Evolutionary conservation across 176 grass and related monocot species (phyloP), one percentile per base, ranked within the genome.

Genomic region (Ampelocalamus luodianensis): DNA sequence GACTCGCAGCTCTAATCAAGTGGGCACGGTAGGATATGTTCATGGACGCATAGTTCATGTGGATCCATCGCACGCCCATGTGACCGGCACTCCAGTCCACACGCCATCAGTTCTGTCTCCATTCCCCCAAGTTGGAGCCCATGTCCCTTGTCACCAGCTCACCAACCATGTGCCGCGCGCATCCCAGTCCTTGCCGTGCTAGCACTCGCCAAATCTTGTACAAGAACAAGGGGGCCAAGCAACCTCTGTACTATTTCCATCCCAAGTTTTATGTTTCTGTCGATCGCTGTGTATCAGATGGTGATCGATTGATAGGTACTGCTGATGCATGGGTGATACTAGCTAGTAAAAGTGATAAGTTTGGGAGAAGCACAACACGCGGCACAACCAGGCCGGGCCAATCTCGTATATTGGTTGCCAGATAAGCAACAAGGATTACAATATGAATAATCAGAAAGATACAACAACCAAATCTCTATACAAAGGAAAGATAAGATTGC

Each of bases 31-130:
- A 14, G 26, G n/a, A 10, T 54, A 5, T 10, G 78, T 68, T 48
- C 17, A 17, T 8, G 76, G 43, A 5, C 54, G 42, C 72, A 4
- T 16, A 12, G 65, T 65, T 66, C 66, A 40, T 79, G 79, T 83
- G 83, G 73, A 90, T 86, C 44, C 78, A 45, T 26, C 38, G 5
- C 58, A 36, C 67, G 32, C 60, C 84, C 89, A 87, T 53, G 85
- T 79, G 69, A 18, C 83, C 74, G 50, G 89, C 79, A 48, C 27
- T 1, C 20, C 32, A 3, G 20, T 26, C 59, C 75, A 40, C 36
- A 89, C 67, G 81, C 81, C 75, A 11, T 72, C n/a, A 11, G 51
- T 20, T 73, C 18, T 49, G 68, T 3, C 81, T 1, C 81, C 66
- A 18, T 55, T 15, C 72, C 79, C 79, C 60, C 72, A 6, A 51